Base-by-base conservation (phyloP, 1,284 basidiomycete genomes). In the Chondrostereum purpureum region DNA sequence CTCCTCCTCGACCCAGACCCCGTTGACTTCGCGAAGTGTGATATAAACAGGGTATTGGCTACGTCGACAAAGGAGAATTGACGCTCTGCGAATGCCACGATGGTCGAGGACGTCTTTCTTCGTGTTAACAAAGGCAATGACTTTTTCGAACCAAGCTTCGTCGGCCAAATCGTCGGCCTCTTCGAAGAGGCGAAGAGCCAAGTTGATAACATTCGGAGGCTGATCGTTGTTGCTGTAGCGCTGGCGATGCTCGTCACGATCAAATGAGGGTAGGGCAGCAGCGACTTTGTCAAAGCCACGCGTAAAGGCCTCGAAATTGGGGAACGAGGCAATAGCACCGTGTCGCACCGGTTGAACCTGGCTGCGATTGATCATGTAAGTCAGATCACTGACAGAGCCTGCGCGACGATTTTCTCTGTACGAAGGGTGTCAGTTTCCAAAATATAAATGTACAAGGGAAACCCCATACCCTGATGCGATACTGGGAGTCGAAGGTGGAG, bases 41-140 rank as follows among this genome's bases (percentile, higher is more conserved):
- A 87, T 91, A 74, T 95, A 99, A 60, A 88, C 83, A 5, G 96
- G 96, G 66, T 99, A 99, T 61, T 88, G 80, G 47, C 89, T 88
- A 46, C 79, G 84, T 51, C 91, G 83, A 72, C 94, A 98, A 56
- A 99, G 84, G 53, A 98, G 73, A 63, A 95, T 82, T 2, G 95
- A 94, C 48, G 96, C 77, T 57, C 96, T 88, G 49, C 95, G 89
- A 49, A 99, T 84, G 48, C 93, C 92, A 46, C 87, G 88, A 44
- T 70, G 76, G 44, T 62, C 62, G 44, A 99, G 75, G 46, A 83
- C 70, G 42, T 70, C 67, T 38, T 73, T 73, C 55, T 84, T 77
- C 46, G 79, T 69, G 66, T 93, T 93, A 62, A 90, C 75, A 47
- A 94, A 82, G 39, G 77, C 66, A 49, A 77, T 72, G 54, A 95